These are phyloP conservation scores for Drechslerella dactyloides DNA, from an alignment of 2,329 filamentous ascomycete species.

Conservation along the genomic window DNA sequence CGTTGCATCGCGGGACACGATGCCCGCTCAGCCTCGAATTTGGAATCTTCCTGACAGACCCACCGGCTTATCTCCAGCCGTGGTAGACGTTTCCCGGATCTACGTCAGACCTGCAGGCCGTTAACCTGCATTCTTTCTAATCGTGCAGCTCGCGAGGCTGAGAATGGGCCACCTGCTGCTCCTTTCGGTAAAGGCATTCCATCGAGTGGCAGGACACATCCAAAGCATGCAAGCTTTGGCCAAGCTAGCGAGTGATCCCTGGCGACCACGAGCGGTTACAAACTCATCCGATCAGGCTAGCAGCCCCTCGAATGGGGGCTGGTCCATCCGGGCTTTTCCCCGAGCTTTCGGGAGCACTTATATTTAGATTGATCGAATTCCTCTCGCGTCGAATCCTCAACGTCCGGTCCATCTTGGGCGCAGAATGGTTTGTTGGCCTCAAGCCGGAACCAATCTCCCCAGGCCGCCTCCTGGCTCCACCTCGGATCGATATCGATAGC, in stretches of 20 bases:
- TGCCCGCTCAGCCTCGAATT: not conserved
- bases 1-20: not conserved
- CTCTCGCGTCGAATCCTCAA: constrained; percentile 9
- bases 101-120: not conserved
- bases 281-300: constrained; percentile 32
- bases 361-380: constrained; percentile 36
- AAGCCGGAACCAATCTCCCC: constrained; percentile 41
- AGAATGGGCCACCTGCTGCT: not conserved
- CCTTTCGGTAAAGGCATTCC: not conserved
- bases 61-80: not conserved
- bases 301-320: constrained; percentile 25
- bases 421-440: constrained; percentile 42
- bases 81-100: not conserved
- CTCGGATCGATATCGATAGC: constrained; percentile 36
- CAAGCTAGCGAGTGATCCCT: constrained; percentile 18
- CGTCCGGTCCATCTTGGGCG: constrained; percentile 2
- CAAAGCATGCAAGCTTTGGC: constrained; percentile 29
- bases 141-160: not conserved
- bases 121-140: not conserved
- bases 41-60: constrained; percentile 1
- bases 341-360: constrained; percentile 33
- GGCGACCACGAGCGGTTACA: constrained; percentile 21
- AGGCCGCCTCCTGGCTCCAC: constrained; percentile 32
- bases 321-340: constrained; percentile 27
- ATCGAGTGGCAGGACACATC: not conserved